Evolutionary conservation across 805 yeast species (phyloP), one percentile per base, ranked within the genome.

Genomic region (Kuraishia ogatae): DNA sequence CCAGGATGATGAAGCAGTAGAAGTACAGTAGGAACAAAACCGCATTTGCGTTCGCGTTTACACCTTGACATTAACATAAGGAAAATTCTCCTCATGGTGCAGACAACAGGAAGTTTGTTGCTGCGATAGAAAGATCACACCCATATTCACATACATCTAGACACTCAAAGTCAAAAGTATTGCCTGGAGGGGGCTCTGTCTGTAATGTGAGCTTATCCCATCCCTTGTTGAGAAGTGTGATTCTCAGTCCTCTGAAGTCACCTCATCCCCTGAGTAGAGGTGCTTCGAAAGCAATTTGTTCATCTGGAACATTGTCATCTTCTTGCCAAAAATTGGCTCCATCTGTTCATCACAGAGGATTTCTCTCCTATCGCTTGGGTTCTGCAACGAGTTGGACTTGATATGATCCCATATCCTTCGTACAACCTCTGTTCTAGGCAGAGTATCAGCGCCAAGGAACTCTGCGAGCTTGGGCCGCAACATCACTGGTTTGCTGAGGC

Each of bases 341-440:
- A 87, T 66, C 55, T 69, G 75, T 0, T 76, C 86, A 61, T 85
- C 90, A 62, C 89, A 85, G 2, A 80, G 19, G 5, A 89, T 83
- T 55, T 81, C 82, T 54, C 93, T 73, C 58, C 78, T 76, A 66
- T 89, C 88, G 1, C 71, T 62, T 1, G 91, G 87, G 58, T 86
- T 81, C 64, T 88, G 96, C 29, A 89, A 67, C 28, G 79, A 66
- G 57, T 85, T 64, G 11, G 66, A 78, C 61, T 83, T 84, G 55
- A 89, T 86, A 66, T 89, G 81, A 15, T 74, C 78, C 96, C 96
- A 88, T 4, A 87, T 65, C 50, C 68, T 68, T 58, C 85, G 85
- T 10, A 87, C 91, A 19, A 86, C 83, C 64, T 85, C 85, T 0
- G 93, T 83, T 60, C 96, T 71, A 2, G 92, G 76, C 49, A 81